Evolutionary conservation across 371 early-diverging fungal species (phyloP), one percentile per base, ranked within the genome.

Genomic region (Circinella umbellata): DNA sequence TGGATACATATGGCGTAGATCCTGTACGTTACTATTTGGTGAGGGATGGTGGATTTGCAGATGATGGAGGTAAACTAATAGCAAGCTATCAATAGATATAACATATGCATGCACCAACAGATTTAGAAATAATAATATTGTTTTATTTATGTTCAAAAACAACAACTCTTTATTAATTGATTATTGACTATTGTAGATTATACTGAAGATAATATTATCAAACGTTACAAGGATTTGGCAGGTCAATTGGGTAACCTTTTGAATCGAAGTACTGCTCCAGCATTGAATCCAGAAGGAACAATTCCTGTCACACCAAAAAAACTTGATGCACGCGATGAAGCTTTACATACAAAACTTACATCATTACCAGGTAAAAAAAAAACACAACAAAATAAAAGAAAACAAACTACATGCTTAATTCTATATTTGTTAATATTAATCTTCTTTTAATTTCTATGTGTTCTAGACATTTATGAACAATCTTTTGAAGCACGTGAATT

Each of bases 171-270:
- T 27, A 2, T 6, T 42, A 42, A 11, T 11, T 42, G 42, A 42
- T 42, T 42, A 9, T 42, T 11, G 9, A 9, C 42, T 42, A 9
- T 42, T 42, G 0, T 42, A 86, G 98, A 95, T 67, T 96, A 93
- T 69, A 91, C 94, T 0, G 79, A 85, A 0, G 86, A 83, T 4
- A 80, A 86, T 68, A 86, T 97, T 35, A 66, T 76, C 18, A 86
- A 76, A 64, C 80, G 94, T 39, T 94, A 95, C 76, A 87, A 95
- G 74, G 91, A 93, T 65, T 83, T 97, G 18, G 94, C 87, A 10
- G 92, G 93, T 5, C 95, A 94, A 72, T 84, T 97, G 9, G 98
- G 96, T 53, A 98, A 98, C 73, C 83, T 98, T 17, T 76, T 93
- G 35, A 86, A 88, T 48, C 85, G 98, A 64, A 81, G 87, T 35